Base-by-base conservation (phyloP, 306 rosid genomes). In the Corylus americana region DNA sequence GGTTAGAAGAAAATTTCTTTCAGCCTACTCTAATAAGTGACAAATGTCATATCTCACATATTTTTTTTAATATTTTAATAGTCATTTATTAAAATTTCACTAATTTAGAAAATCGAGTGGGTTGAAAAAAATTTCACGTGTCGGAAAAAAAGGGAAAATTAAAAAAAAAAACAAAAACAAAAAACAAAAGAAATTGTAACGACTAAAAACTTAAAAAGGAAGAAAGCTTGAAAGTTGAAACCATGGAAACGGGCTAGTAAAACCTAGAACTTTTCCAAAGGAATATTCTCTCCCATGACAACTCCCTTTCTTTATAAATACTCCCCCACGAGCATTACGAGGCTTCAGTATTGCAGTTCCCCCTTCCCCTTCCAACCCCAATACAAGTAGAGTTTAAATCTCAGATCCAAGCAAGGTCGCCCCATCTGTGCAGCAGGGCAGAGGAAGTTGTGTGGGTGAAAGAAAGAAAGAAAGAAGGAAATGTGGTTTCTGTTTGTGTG, bases 401-500 rank as follows among this genome's bases (percentile, higher is more conserved):
- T 62, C 69, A 62, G 69, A 29, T 29, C 69, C 42, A 27, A 27
- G 44, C 2, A 61, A 61, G 42, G 68, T 35, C 1, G 42, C 3
- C 2, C 44, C 39, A 5, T 31, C n/a, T 29, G 27, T 1, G 16
- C 8, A 20, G 12, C 11, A 59, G 37, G 4, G 13, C 14, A 49
- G 11, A 49, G 14, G 14, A 12, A 42, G 11, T 49, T 11, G 13
- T 49, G 11, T 0, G 11, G 11, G 14, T 2, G 3, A 10, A 25
- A 59, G 70, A 13, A 31, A 13, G 25, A 22, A 22, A 22, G 70
- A 44, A 61, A 76, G 76, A 62, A 84, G 83, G 89, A 83, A 94
- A 91, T 95, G 98, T 81, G 97, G 90, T 42, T 86, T 53, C 73
- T 85, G 16, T 89, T 78, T 62, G 92, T 93, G 9, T 93, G 93